phyloP scores from a whole-genome alignment of 768 basidiomycete genomes.

The Boletus edulis region DNA sequence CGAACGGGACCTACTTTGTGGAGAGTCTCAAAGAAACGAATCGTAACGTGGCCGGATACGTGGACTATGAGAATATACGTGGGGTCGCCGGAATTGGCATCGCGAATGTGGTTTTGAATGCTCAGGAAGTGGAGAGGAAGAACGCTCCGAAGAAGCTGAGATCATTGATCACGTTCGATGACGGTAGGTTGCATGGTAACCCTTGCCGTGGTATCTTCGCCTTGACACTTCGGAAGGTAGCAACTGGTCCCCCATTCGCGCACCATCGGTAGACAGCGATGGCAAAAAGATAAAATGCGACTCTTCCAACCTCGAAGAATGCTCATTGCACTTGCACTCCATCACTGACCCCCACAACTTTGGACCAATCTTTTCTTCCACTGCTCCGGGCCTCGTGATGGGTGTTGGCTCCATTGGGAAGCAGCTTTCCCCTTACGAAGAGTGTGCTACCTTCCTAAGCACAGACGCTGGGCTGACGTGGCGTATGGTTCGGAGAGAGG shows the following conservation, averaged over 20 bases:
- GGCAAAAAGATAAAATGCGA: constrained; percentile 67
- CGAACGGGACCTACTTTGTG: constrained; percentile 94
- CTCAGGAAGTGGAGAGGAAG: constrained; percentile 76
- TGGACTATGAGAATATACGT: constrained; percentile 88
- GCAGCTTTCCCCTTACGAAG: constrained; percentile 66
- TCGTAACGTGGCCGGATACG: constrained; percentile 81
- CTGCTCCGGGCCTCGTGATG: constrained; percentile 94
- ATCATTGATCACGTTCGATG: constrained; percentile 87
- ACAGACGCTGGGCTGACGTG: constrained; percentile 87
- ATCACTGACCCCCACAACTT: constrained; percentile 92
- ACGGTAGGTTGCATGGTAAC: constrained; percentile 43
- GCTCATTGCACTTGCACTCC: constrained; percentile 90
- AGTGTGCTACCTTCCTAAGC: constrained; percentile 92
- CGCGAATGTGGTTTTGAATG: constrained; percentile 83
- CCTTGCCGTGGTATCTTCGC: background rate
- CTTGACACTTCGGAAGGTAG: constrained; percentile 43
- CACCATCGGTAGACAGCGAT: constrained; percentile 54
- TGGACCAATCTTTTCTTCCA: constrained; percentile 91
- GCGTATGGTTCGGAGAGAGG: constrained; percentile 69
- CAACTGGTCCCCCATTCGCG: constrained; percentile 70
- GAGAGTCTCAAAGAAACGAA: constrained; percentile 91
- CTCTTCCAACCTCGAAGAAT: constrained; percentile 50
- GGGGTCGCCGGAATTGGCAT: constrained; percentile 90
- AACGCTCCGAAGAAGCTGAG: constrained; percentile 68
- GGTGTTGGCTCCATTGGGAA: constrained; percentile 90